Percentiles rank a stretch among this genome's conserved stretches.
phyloP scores from a whole-genome alignment of 2,329 filamentous ascomycete genomes.

The Clarireedia homoeocarpa region DNA sequence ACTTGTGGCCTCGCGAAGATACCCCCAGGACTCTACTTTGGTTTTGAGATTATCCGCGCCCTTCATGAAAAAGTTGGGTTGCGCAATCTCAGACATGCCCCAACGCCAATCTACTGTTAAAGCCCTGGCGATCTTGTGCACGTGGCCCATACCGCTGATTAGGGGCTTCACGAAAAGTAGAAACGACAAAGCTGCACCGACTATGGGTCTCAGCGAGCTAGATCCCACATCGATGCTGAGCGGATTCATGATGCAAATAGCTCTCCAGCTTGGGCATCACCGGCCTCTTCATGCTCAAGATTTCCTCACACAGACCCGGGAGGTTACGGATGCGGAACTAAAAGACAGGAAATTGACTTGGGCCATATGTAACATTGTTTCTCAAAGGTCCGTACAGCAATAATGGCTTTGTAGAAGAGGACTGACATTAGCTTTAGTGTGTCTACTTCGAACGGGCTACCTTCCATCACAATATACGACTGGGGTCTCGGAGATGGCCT shows the following conservation, averaged over 20 bases:
- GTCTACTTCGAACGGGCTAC: constrained; percentile 61
- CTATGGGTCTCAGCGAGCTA: constrained; percentile 8
- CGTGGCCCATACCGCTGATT: constrained; percentile 25
- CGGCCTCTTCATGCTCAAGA: constrained; percentile 17
- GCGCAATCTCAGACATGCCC: constrained; percentile 16
- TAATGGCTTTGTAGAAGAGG: no score
- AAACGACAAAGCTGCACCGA: constrained; percentile 7
- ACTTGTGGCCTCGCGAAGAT: constrained; percentile 53
- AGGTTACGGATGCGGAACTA: constrained; percentile 14
- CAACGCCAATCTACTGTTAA: constrained; percentile 19
- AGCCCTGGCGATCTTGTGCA: constrained; percentile 24
- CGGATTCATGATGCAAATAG: constrained; percentile 26
- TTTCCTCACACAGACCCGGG: constrained; percentile 18
- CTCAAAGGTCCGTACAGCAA: constrained; percentile 42
- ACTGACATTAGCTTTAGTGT: constrained; percentile 35
- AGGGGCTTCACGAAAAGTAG: constrained; percentile 15
- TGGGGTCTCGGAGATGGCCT: constrained; percentile 44
- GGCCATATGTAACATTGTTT: constrained; percentile 61
- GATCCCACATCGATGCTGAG: constrained; percentile 24
- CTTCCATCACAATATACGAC: constrained; percentile 53
- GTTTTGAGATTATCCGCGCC: constrained; percentile 28
- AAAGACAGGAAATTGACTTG: constrained; percentile 56
- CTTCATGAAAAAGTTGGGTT: constrained; percentile 17
- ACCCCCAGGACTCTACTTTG: constrained; percentile 43
- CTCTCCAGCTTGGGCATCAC: constrained; percentile 25